These are phyloP conservation scores for Entomortierella beljakovae DNA, from an alignment of 192 early-diverging fungal genomes.

Conservation along the genomic window DNA sequence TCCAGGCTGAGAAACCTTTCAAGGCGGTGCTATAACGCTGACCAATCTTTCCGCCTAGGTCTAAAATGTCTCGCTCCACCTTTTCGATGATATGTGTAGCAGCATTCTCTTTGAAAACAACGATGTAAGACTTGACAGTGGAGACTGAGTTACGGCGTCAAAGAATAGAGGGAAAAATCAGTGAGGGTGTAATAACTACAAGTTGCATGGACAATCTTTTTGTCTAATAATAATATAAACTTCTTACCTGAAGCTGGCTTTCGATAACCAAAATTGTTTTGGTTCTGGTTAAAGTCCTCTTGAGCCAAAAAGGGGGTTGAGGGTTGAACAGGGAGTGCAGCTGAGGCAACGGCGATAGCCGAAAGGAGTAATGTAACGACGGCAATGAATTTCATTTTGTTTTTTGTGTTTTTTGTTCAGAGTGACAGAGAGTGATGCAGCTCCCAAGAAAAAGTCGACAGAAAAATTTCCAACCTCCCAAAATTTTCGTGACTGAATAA, in stretches of 20 bases:
- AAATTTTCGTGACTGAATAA: too few species aligned
- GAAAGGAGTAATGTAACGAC: conserved; percentile 15
- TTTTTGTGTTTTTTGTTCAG: conserved; percentile 12
- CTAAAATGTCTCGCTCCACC: conserved; percentile 29
- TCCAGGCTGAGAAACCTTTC: conserved; percentile 48
- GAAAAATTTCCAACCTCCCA: too few species aligned
- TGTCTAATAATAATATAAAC: too few species aligned
- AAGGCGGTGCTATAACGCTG: conserved; percentile 37
- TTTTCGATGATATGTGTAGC: conserved; percentile 29
- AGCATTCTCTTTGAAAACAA: conserved; percentile 41
- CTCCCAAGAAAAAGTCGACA: too few species aligned
- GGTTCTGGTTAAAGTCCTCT: conserved; percentile 11
- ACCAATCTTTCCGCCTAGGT: conserved; percentile 46
- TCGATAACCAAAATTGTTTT: conserved; percentile 17
- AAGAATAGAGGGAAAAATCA: background rate
- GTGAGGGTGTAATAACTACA: background rate
- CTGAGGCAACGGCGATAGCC: conserved; percentile 18
- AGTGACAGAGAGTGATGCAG: background rate
- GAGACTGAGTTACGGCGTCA: too few species aligned
- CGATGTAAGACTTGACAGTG: conserved; percentile 43
- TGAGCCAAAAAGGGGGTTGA: conserved; percentile 18
- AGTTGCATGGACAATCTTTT: background rate
- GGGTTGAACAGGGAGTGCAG: conserved; percentile 33
- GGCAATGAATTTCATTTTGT: conserved; percentile 37
- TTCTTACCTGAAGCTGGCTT: too few species aligned